Conservation (phyloP, 768 basidiomycete genomes). For the Trametes meyenii region DNA sequence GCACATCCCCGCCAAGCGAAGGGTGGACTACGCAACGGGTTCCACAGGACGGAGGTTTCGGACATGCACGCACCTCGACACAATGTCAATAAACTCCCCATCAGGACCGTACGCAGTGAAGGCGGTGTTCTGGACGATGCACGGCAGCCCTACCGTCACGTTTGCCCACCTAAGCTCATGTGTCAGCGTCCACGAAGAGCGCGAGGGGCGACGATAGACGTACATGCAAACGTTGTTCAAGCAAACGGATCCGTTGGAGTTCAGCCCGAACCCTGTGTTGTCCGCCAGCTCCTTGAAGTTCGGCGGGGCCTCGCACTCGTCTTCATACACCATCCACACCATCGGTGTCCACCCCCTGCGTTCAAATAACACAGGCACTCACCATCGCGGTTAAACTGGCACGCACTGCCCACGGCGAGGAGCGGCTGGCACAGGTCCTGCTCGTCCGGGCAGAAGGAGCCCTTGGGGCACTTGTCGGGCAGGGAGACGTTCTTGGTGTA, state of each 20-base stretch:
- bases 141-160: slow-evolving; percentile 61
- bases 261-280: slow-evolving; percentile 62
- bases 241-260: slow-evolving; percentile 84
- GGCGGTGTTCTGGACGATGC: slow-evolving; percentile 76
- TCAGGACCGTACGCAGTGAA: slow-evolving; percentile 68
- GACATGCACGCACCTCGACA: slow-evolving; percentile 63
- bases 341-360: neutral
- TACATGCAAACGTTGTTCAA: slow-evolving; percentile 84
- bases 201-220: slow-evolving; percentile 33
- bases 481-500: slow-evolving; percentile 48
- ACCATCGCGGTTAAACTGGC: slow-evolving; percentile 91
- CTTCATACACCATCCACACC: slow-evolving; percentile 41
- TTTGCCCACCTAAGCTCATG: slow-evolving; percentile 69
- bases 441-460: slow-evolving; percentile 86
- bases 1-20: too few relatives aligned
- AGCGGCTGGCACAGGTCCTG: slow-evolving; percentile 65
- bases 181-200: neutral
- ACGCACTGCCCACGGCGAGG: slow-evolving; percentile 62
- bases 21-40: too few relatives aligned
- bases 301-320: slow-evolving; percentile 74
- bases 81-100: slow-evolving; percentile 72
- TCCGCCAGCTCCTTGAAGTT: slow-evolving; percentile 68
- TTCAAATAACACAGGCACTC: slow-evolving; percentile 23
- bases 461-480: slow-evolving; percentile 62
- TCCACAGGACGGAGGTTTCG: neutral